phyloP scores from a whole-genome alignment of 202 grass and related monocot species.

The Setaria viridis region DNA sequence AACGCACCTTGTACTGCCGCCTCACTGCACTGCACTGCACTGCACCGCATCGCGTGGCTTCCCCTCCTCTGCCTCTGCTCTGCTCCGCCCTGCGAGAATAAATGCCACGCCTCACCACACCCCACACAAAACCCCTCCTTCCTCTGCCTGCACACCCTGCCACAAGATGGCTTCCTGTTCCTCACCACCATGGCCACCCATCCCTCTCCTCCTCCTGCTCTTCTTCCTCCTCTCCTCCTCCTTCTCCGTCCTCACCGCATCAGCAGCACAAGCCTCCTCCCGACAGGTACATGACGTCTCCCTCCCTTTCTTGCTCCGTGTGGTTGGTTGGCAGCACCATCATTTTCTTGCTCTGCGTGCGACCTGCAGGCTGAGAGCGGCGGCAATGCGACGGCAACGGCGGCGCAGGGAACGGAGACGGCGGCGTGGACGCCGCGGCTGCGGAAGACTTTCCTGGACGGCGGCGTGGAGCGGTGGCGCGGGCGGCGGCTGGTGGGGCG shows the following conservation, averaged over 20 bases:
- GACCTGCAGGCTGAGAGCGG: background rate
- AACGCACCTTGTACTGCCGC: background rate
- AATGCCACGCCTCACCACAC: background rate
- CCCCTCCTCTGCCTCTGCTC: too few species aligned
- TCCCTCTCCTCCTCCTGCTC: background rate
- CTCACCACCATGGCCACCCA: constrained; percentile 29
- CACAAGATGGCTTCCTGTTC: constrained; percentile 45
- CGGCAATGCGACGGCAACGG: background rate
- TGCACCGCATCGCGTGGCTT: background rate
- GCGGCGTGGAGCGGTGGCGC: constrained; percentile 22
- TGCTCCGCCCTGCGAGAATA: background rate
- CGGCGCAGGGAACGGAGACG: background rate
- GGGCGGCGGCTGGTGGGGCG: constrained; percentile 47
- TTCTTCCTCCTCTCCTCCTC: background rate
- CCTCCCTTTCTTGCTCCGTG: background rate
- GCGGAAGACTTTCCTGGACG: constrained; percentile 43
- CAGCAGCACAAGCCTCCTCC: constrained; percentile 16
- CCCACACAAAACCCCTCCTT: background rate
- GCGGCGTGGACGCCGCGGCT: constrained; percentile 44
- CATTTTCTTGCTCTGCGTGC: background rate
- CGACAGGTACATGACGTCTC: constrained; percentile 3
- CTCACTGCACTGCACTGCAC: background rate
- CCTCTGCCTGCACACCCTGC: background rate
- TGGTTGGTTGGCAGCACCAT: background rate
- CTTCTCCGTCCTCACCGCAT: background rate